phyloP scores from a whole-genome alignment of 2,329 filamentous ascomycete species.

The Coccinonectria pachysandricola region DNA sequence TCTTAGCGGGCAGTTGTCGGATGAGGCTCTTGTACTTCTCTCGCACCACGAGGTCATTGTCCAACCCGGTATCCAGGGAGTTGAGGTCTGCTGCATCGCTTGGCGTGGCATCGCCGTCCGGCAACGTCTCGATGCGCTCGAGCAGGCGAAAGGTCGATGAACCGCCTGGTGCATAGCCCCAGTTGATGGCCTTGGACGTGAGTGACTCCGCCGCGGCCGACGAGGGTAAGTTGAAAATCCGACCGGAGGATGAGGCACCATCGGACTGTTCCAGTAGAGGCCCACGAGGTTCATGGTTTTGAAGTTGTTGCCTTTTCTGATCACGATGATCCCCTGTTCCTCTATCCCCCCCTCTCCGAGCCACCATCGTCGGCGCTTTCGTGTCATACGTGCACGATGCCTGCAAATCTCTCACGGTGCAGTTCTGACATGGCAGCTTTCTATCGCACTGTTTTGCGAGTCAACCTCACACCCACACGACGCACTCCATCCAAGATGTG shows the following conservation, averaged over 20 bases:
- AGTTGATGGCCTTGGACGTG: constrained; percentile 34
- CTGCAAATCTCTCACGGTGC: constrained; percentile 45
- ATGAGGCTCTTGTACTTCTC: constrained; percentile 50
- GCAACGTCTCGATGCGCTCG: constrained; percentile 40
- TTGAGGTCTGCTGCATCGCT: background rate
- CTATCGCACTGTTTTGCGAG: constrained; percentile 53
- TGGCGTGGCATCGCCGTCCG: constrained; percentile 15
- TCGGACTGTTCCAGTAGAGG: too few relatives aligned
- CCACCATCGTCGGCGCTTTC: constrained; percentile 29
- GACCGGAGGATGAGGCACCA: too few relatives aligned
- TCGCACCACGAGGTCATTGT: constrained; percentile 29
- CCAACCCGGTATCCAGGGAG: constrained; percentile 8
- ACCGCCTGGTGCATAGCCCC: constrained; percentile 43
- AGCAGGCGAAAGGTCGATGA: constrained; percentile 46
- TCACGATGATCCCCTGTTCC: too few relatives aligned
- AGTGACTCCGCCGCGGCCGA: constrained; percentile 29
- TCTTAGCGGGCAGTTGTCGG: constrained; percentile 44
- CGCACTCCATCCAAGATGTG: too few relatives aligned
- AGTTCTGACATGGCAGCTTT: constrained; percentile 49
- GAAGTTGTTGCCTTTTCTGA: constrained; percentile 8
- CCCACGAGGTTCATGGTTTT: too few relatives aligned
- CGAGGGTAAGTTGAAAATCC: too few relatives aligned
- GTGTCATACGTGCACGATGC: constrained; percentile 48
- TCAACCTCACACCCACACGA: too few relatives aligned
- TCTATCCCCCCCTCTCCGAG: too few relatives aligned